These are phyloP conservation scores for Pythium brassicae DNA, from an alignment of 352 stramenopile species.

Conservation along the genomic window DNA sequence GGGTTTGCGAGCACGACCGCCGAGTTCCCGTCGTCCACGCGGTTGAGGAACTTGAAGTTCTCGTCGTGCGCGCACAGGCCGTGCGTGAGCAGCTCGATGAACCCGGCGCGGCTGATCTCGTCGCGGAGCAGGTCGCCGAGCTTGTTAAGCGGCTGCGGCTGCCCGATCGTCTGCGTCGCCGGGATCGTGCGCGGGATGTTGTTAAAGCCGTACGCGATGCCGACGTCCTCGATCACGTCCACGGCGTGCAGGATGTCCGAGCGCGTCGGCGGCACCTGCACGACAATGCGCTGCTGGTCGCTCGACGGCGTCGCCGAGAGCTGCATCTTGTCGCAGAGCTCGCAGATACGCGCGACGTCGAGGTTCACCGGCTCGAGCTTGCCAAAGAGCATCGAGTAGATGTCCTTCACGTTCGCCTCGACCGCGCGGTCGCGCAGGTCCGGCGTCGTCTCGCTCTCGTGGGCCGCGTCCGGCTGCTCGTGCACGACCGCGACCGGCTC, in stretches of 20 bases:
- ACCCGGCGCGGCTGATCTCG: slow-evolving; percentile 97
- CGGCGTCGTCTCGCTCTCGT: slow-evolving; percentile 85
- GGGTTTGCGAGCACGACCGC: slow-evolving; percentile 98
- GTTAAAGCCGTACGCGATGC: slow-evolving; percentile 99
- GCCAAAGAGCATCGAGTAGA: slow-evolving; percentile 87
- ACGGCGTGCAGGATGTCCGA: slow-evolving; percentile 98
- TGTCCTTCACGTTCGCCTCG: slow-evolving; percentile 81
- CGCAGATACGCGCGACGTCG: slow-evolving; percentile 84
- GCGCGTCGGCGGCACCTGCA: slow-evolving; percentile 96
- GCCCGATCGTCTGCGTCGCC: slow-evolving; percentile 93
- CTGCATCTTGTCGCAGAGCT: slow-evolving; percentile 98
- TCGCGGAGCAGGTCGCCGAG: slow-evolving; percentile 96
- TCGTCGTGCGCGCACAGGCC: slow-evolving; percentile 96
- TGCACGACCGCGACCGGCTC: slow-evolving; percentile 98
- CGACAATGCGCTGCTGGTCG: slow-evolving; percentile 78
- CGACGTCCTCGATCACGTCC: slow-evolving; percentile 99
- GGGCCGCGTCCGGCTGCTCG: slow-evolving; percentile 81
- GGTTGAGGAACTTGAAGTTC: slow-evolving; percentile 95
- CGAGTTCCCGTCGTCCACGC: slow-evolving; percentile 67
- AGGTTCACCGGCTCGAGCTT: slow-evolving; percentile 74
- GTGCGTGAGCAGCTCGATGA: slow-evolving; percentile 98
- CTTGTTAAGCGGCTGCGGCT: slow-evolving; percentile 96
- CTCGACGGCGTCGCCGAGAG: slow-evolving; percentile 80
- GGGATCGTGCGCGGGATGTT: slow-evolving; percentile 97
- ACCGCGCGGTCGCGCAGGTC: slow-evolving; percentile 89